Evolutionary conservation across 148 eudicot genomes (phyloP), one percentile per base, ranked within the genome.

Genomic region (Rhododendron molle): DNA sequence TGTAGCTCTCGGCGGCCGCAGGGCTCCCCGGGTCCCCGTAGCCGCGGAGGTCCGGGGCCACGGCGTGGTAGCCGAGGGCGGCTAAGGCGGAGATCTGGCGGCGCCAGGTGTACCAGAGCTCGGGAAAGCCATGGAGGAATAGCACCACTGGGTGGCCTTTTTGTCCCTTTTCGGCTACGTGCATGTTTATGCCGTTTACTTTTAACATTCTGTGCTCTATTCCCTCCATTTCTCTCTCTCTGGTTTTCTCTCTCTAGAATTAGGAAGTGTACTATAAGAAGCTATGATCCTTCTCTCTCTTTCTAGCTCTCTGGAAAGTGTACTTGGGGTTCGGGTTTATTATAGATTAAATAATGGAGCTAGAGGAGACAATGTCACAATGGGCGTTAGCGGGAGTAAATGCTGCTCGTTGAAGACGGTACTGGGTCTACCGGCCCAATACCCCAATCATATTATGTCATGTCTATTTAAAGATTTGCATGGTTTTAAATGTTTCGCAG

Each of bases 11-110:
- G n/a, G 65, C 38, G 20, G 34, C 43, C 1, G 74, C 2, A 1
- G 97, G 97, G 7, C 91, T 86, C 15, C 94, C 96, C 12, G 94
- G 76, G 83, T 92, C 96, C 3, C 97, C 98, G 47, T 81, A 92
- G 44, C 94, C 94, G 0, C 94, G 92, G 34, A 92, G 87, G 87
- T 92, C 94, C 1, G 94, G 94, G 3, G 94, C 94, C 11, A 92
- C 88, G 2, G 89, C 89, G 0, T 86, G 89, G 85, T 89, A 91
- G 40, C 93, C 93, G 23, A 38, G 71, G 81, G 90, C 83, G 16
- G 92, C 87, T 5, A 90, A 58, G 78, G 92, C 86, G 10, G n/a
- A 32, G 52, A 91, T 85, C 83, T 91, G 93, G 92, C 86, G 91
- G 81, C 92, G 90, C 93, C 93, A 91, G 1, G 91, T 81, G 89